Evolutionary conservation across 2,329 filamentous ascomycete species (phyloP), one percentile per base, ranked within the genome.

Genomic region (Diplocarpon mali): DNA sequence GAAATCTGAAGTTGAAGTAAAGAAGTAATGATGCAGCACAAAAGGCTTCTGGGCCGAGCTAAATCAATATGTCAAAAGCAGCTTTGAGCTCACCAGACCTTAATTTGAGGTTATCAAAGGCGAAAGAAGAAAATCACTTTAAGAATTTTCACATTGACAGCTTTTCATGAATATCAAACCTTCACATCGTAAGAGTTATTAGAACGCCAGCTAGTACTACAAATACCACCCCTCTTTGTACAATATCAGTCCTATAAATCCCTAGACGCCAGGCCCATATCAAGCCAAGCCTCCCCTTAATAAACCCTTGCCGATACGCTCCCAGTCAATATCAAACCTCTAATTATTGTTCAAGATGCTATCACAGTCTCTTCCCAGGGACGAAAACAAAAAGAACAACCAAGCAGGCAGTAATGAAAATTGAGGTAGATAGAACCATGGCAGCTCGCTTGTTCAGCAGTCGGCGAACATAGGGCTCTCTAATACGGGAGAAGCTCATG

Each of bases 311-410:
- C 8, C 6, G 17, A 17, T 6, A 35, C n/a, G n/a, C 32, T 29
- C n/a, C 38, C 5, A 28, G 10, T 28, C 7, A 40, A 40, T 13
- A 20, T 32, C 34, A 35, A n/a, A 35, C 34, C 3, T 35, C 34
- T 5, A 17, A 14, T 16, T 14, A 35, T 5, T 35, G 5, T 9
- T n/a, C 6, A 10, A 20, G 31, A 35, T 27, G 16, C 20, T 27
- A 12, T 68, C 62, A 92, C 36, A 93, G 71, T 49, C 84, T 72
- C 62, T 85, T 93, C 44, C 92, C 90, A 1, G 92, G 92, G 4
- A 98, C 92, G 47, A 98, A 81, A 56, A 95, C 89, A 68, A 98
- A 98, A 20, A 98, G 70, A 46, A 92, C 75, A 57, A 85, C 86
- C 12, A 96, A 68, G n/a, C 80, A 85, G 3, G 85, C 80, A 52